Evolutionary conservation across 1,284 basidiomycete species (phyloP).

Genomic region (Cutaneotrichosporon dermatis): DNA sequence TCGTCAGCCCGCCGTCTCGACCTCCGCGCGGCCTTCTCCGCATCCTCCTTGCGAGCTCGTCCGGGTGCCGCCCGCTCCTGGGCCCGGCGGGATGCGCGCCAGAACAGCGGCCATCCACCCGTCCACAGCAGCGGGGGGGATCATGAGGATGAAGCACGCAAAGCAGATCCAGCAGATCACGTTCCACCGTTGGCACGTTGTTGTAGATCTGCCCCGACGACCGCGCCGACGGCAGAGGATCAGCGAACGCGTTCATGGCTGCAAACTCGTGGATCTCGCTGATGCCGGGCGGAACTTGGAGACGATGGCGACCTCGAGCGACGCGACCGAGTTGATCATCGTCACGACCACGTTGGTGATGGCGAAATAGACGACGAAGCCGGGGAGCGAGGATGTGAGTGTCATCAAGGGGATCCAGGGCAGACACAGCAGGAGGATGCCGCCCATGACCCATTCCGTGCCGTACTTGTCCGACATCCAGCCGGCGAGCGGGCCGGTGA

Average conservation of each 20-base stretch:
- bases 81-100: neutral
- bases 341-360: conserved; percentile 46
- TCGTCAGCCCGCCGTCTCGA: neutral
- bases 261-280: conserved; percentile 45
- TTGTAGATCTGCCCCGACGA: conserved; percentile 45
- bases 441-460: conserved; percentile 56
- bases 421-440: conserved; percentile 56
- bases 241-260: conserved; percentile 41
- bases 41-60: neutral
- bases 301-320: conserved; percentile 18
- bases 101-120: conserved; percentile 12
- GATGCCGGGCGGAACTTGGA: conserved; percentile 25
- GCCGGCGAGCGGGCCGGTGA: conserved; percentile 62
- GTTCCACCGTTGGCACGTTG: conserved; percentile 35
- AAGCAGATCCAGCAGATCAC: conserved; percentile 35
- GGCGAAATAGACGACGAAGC: conserved; percentile 62
- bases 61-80: neutral
- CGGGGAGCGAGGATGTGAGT: conserved; percentile 54
- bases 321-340: conserved; percentile 17
- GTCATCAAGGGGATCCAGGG: conserved; percentile 65
- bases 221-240: conserved; percentile 34
- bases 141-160: conserved; percentile 10
- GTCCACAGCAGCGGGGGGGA: conserved; percentile 13
- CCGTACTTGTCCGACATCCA: conserved; percentile 61
- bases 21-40: neutral